phyloP scores from a whole-genome alignment of 2,329 filamentous ascomycete species.

The Dryadomyces quercivorus region DNA sequence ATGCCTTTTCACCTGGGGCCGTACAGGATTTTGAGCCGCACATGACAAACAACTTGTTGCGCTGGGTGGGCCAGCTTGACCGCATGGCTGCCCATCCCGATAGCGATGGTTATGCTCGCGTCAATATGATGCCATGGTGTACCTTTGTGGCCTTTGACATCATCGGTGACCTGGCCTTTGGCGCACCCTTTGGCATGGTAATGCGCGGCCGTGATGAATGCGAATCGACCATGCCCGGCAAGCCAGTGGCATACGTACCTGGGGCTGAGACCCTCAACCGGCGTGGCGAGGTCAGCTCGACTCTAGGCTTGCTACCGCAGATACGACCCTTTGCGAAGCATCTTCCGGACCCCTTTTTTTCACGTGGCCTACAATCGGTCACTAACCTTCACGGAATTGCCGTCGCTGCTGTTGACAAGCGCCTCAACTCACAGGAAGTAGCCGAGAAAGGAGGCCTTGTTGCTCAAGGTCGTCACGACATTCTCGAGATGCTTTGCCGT shows the following conservation, averaged over 20 bases:
- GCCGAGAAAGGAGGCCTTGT: slow-evolving; percentile 1
- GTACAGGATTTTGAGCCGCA: slow-evolving; percentile 11
- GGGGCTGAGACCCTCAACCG: slow-evolving; percentile 10
- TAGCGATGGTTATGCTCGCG: neutral
- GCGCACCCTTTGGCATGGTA: slow-evolving; percentile 24
- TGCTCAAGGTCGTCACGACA: slow-evolving; percentile 8
- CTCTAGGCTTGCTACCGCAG: slow-evolving; percentile 7
- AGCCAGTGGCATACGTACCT: slow-evolving; percentile 5
- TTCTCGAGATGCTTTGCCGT: slow-evolving; percentile 8
- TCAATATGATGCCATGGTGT: slow-evolving; percentile 15
- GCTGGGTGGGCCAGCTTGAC: slow-evolving; percentile 8
- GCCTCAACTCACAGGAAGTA: slow-evolving; percentile 5
- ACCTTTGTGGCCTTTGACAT: slow-evolving; percentile 26
- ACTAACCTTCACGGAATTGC: slow-evolving; percentile 9
- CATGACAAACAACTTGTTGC: slow-evolving; percentile 8
- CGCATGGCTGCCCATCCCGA: neutral
- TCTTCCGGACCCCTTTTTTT: slow-evolving; percentile 9
- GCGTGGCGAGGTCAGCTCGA: slow-evolving; percentile 10
- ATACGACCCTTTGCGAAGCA: slow-evolving; percentile 4
- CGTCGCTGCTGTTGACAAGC: slow-evolving; percentile 8
- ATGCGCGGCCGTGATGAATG: slow-evolving; percentile 9
- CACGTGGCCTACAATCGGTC: slow-evolving; percentile 7
- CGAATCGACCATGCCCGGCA: slow-evolving; percentile 2
- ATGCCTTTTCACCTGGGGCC: slow-evolving; percentile 39
- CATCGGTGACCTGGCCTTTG: slow-evolving; percentile 31